These are phyloP conservation scores for Prunus kanzakura DNA, from an alignment of 306 rosid genomes.

Conservation along the genomic window DNA sequence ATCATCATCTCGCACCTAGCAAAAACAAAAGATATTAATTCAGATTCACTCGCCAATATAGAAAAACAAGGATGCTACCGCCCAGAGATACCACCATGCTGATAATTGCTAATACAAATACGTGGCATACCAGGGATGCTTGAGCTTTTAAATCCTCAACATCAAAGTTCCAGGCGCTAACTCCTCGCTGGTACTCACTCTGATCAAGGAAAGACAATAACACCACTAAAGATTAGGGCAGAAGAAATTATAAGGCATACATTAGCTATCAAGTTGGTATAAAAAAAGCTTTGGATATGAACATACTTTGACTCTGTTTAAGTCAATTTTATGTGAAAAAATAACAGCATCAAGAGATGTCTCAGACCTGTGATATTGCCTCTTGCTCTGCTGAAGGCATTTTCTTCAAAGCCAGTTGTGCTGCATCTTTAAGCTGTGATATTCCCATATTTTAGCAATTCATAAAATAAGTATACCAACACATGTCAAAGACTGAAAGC, in stretches of 20 bases:
- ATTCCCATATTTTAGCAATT: slow-evolving; percentile 33
- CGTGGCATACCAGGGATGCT: slow-evolving; percentile 76
- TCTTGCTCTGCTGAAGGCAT: slow-evolving; percentile 99
- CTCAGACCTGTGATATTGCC: slow-evolving; percentile 81
- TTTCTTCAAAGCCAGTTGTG: slow-evolving; percentile 88
- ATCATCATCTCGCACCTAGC: slow-evolving; percentile 66
- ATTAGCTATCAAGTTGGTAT: neutral
- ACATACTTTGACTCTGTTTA: neutral
- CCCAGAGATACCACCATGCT: neutral
- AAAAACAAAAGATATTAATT: slow-evolving; percentile 16
- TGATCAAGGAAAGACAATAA: slow-evolving; percentile 27
- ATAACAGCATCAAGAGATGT: neutral
- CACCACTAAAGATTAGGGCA: neutral
- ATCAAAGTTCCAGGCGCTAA: slow-evolving; percentile 99
- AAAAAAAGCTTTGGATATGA: neutral
- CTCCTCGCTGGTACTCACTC: slow-evolving; percentile 99
- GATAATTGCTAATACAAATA: neutral
- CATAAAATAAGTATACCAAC: slow-evolving; percentile 18
- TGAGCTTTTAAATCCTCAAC: slow-evolving; percentile 92
- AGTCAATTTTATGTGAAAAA: neutral
- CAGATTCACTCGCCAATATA: slow-evolving; percentile 16
- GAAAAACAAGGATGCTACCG: neutral
- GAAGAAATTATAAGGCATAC: neutral
- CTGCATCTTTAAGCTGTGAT: slow-evolving; percentile 88
- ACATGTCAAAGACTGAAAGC: slow-evolving; percentile 20